Percentiles rank a stretch among this genome's conserved stretches.
Evolutionary conservation across 2,329 filamentous ascomycete genomes (phyloP).

Genomic region (Graphilbum fragrans): DNA sequence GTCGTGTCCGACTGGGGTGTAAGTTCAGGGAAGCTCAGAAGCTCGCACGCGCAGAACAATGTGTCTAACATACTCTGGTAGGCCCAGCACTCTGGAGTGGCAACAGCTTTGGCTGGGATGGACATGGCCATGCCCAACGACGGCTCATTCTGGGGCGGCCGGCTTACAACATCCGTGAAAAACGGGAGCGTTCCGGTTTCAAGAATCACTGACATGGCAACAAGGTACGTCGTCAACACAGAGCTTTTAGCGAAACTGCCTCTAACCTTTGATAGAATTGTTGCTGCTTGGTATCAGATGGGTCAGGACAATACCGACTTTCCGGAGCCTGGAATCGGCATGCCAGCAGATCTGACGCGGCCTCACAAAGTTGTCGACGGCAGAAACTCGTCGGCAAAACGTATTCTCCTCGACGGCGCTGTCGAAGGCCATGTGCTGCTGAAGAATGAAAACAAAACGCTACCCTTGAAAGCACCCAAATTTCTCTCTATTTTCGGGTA

Average conservation of each 20-base stretch:
- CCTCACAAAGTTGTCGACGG: constrained; percentile 43
- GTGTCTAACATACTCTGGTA: too few species aligned
- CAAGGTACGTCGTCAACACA: constrained; percentile 9
- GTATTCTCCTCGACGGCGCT: constrained; percentile 38
- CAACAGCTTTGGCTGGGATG: constrained; percentile 50
- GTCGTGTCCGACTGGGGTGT: constrained; percentile 52
- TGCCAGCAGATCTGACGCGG: constrained; percentile 33
- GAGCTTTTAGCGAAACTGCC: constrained; percentile 10
- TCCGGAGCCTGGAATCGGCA: constrained; percentile 34
- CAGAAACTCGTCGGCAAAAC: constrained; percentile 30
- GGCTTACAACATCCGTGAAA: constrained; percentile 44
- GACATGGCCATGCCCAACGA: constrained; percentile 58
- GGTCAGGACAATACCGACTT: constrained; percentile 38
- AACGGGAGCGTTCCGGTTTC: constrained; percentile 45
- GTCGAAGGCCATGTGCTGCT: constrained; percentile 52
- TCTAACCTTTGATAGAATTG: constrained; percentile 12
- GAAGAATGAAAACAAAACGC: constrained; percentile 43
- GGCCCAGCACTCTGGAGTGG: constrained; percentile 53
- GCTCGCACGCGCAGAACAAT: too few species aligned
- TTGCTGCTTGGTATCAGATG: constrained; percentile 45
- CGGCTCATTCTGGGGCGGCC: constrained; percentile 30
- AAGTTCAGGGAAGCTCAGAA: not conserved
- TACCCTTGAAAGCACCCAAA: constrained; percentile 39
- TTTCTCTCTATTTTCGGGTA: constrained; percentile 51
- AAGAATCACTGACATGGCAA: constrained; percentile 28